These are phyloP conservation scores for Batrachochytrium dendrobatidis DNA, from an alignment of 371 early-diverging fungal genomes.

Conservation along the genomic window DNA sequence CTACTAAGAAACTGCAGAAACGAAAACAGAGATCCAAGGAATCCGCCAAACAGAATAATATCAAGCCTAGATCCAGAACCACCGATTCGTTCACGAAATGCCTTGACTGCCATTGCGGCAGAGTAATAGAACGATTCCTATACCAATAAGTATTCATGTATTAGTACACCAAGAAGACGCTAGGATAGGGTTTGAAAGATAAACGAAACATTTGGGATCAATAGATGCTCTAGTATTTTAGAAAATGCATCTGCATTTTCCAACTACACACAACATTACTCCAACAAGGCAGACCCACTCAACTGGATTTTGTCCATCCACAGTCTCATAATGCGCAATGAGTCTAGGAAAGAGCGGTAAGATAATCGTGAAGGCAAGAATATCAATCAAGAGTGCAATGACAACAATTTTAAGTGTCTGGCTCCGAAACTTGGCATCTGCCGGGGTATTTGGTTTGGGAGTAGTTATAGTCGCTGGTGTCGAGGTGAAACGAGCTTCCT, in stretches of 20 bases:
- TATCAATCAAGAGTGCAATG: constrained; percentile 72
- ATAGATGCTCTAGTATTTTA: too few relatives aligned
- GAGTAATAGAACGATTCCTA: constrained; percentile 27
- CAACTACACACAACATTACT: too few relatives aligned
- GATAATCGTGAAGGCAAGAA: constrained; percentile 95
- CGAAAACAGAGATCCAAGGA: constrained; percentile 86
- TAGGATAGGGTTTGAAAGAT: too few relatives aligned
- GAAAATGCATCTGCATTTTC: too few relatives aligned
- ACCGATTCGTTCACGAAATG: constrained; percentile 26
- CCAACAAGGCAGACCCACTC: too few relatives aligned
- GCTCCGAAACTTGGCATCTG: constrained; percentile 12
- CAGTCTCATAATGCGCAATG: constrained; percentile 48
- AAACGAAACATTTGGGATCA: too few relatives aligned
- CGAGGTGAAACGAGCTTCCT: too few relatives aligned
- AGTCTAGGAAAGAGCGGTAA: constrained; percentile 85
- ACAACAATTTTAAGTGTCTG: constrained; percentile 39
- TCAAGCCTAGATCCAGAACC: constrained; percentile 44
- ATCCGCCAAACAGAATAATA: constrained; percentile 89
- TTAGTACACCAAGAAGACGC: too few relatives aligned
- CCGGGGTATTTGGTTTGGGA: neutral
- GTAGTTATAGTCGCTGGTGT: neutral
- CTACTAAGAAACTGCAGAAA: constrained; percentile 86
- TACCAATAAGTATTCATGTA: constrained; percentile 1
- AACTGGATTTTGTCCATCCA: constrained; percentile 14
- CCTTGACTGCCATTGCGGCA: constrained; percentile 16